phyloP scores from a whole-genome alignment of 2,329 filamentous ascomycete genomes.

The Arthroderma sp. region DNA sequence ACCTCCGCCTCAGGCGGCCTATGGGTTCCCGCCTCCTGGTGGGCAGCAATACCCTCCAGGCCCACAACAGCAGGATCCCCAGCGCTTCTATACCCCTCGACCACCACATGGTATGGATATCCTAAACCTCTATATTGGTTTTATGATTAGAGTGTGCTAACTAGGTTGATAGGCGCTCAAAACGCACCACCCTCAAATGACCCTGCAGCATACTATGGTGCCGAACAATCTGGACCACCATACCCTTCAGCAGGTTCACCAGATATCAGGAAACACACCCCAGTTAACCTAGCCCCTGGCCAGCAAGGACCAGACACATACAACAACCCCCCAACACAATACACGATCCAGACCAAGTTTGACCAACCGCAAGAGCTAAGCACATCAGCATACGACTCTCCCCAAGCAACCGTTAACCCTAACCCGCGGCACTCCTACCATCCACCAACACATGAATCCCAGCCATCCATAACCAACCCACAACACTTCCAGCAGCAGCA shows the following conservation, averaged over 20 bases:
- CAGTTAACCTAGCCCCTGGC: conserved; percentile 25
- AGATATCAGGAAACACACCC: conserved; percentile 27
- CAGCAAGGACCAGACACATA: conserved; percentile 40
- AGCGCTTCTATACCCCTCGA: conserved; percentile 55
- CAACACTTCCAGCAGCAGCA: conserved; percentile 25
- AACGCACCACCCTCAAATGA: conserved; percentile 32
- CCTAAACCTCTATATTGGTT: conserved; percentile 31
- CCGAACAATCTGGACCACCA: conserved; percentile 37
- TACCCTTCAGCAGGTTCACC: conserved; percentile 32
- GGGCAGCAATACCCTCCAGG: conserved; percentile 24
- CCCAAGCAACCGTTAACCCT: conserved; percentile 37
- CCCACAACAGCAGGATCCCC: conserved; percentile 45
- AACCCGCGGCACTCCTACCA: conserved; percentile 26
- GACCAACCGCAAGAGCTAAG: conserved; percentile 65
- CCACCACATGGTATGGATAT: conserved; percentile 26
- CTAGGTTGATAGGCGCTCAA: conserved; percentile 6
- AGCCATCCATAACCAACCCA: conserved; percentile 21
- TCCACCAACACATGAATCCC: conserved; percentile 17
- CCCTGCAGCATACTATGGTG: conserved; percentile 54
- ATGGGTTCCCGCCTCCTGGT: conserved; percentile 26
- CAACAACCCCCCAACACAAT: conserved; percentile 29
- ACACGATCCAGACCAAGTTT: conserved; percentile 55
- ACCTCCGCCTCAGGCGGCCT: conserved; percentile 22
- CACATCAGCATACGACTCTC: conserved; percentile 65
- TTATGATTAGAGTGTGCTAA: conserved; percentile 27